Evolutionary conservation across 345 rosid species (phyloP), one percentile per base, ranked within the genome.

Genomic region (Mercurialis annua): DNA sequence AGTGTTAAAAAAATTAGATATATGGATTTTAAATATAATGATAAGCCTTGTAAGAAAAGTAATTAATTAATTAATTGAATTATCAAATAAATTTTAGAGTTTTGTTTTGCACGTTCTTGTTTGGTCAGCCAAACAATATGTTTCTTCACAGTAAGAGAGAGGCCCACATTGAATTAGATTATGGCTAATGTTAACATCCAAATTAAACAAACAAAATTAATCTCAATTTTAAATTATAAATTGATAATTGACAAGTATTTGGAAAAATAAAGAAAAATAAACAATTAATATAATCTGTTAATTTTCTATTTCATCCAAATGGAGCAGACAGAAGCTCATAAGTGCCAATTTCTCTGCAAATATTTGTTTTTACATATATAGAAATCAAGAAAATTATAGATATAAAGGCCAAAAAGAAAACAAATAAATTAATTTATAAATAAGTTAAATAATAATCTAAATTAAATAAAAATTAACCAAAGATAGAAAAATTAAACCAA

Each of bases 41-140:
- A n/a, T 64, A 59, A 80, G 59, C 48, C 81, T 74, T 74, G 77
- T 67, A 76, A 80, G 81, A 76, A 80, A 80, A 73, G 78, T 57
- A 64, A 73, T 56, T 44, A 58, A 73, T 31, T 26, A 80, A 73
- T 75, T 57, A 64, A 73, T 56, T 44, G 58, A 73, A 24, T 26
- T 14, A 60, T 27, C n/a, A 51, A 48, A 54, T 52, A 34, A 12
- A 48, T 36, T 44, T 14, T 24, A 31, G 26, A 59, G 60, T 63
- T 65, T 17, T 12, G 60, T 63, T 65, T 17, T 12, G 65, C 72
- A 61, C 59, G 74, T 68, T 75, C 66, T 16, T 65, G 77, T 75
- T 72, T 66, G 80, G 66, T 64, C 67, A 67, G 71, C 78, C 74
- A 67, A 66, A 72, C 67, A 66, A 54, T 49, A 12, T 42, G 50